Evolutionary conservation across 306 rosid species (phyloP), one percentile per base, ranked within the genome.

Genomic region (Trichosanthes truncata): DNA sequence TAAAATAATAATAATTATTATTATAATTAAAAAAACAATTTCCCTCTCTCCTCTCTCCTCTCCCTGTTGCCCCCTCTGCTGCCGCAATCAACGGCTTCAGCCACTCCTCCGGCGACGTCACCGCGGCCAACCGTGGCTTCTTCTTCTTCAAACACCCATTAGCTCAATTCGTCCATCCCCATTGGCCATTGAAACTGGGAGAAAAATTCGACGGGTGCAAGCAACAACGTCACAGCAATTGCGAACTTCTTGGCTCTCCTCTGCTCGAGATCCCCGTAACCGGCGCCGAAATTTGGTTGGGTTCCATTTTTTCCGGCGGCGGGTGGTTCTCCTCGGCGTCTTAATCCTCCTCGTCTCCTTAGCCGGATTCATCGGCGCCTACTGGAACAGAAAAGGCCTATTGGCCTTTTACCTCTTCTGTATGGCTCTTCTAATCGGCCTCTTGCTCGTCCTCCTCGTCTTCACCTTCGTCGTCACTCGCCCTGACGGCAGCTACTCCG

Each of bases 271-370:
- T 95, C 5, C 96, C 94, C 75, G 89, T 91, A 0, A 93, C 93
- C 45, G 96, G 86, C 9, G 82, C 97, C 2, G 98, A 97, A 38
- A 90, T 89, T n/a, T 95, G 98, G 98, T 84, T 95, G 0, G 97
- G 97, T 29, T 90, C 95, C 86, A 79, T 81, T 80, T 84, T 3
- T 84, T 92, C 86, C 95, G 97, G 2, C 92, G 97, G 96, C 97
- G 93, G 3, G 83, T 95, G 2, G 81, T 91, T 59, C 45, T 91
- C 38, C 78, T 95, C 6, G 98, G 98, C 35, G n/a, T 79, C 43
- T 90, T 95, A 4, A 65, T 95, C 75, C 90, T 95, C 71, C 80
- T 93, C 6, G 92, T 93, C 51, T 84, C 96, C 3, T 87, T 92
- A 0, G 83, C 93, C 10, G 98, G 98, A 72, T 95, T 95, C 66